These are phyloP conservation scores for Crithidia expoeki DNA, from an alignment of 208 protist species.

Conservation along the genomic window DNA sequence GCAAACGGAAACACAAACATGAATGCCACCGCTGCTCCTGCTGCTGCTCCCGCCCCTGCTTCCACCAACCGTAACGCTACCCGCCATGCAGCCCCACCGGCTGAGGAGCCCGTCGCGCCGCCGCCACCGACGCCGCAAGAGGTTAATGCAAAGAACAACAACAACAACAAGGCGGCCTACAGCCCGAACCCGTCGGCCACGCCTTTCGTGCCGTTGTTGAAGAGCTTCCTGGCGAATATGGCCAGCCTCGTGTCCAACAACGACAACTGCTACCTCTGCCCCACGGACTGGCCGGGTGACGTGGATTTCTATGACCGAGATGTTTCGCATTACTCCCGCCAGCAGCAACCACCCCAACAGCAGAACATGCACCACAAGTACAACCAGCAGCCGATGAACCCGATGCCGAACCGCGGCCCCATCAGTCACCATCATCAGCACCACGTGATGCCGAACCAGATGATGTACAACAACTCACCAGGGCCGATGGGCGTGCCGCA, in stretches of 20 bases:
- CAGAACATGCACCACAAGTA: conserved; percentile 35
- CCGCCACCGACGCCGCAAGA: conserved; percentile 29
- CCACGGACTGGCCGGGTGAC: conserved; percentile 61
- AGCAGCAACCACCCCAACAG: conserved; percentile 19
- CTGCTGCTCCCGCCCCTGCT: conserved; percentile 3
- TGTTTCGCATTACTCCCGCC: conserved; percentile 65
- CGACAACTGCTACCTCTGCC: conserved; percentile 52
- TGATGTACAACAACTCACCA: conserved; percentile 23
- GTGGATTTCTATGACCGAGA: conserved; percentile 69
- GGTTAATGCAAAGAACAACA: conserved; percentile 20
- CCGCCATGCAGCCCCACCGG: conserved; percentile 22
- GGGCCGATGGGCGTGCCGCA: conserved; percentile 23
- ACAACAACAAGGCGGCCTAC: conserved; percentile 34
- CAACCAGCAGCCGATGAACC: conserved; percentile 25
- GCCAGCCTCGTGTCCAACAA: conserved; percentile 51
- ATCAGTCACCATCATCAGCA: conserved; percentile 43
- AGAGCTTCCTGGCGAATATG: conserved; percentile 58
- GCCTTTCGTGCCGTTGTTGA: conserved; percentile 52
- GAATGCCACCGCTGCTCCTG: neutral
- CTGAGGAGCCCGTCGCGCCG: conserved; percentile 19
- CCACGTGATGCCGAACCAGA: conserved; percentile 21
- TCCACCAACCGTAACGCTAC: conserved; percentile 10
- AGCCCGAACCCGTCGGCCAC: conserved; percentile 54
- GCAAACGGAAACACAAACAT: conserved; percentile 26
- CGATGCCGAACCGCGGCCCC: conserved; percentile 18